phyloP scores from a whole-genome alignment of 2,329 filamentous ascomycete genomes.

The Apiospora sp. region DNA sequence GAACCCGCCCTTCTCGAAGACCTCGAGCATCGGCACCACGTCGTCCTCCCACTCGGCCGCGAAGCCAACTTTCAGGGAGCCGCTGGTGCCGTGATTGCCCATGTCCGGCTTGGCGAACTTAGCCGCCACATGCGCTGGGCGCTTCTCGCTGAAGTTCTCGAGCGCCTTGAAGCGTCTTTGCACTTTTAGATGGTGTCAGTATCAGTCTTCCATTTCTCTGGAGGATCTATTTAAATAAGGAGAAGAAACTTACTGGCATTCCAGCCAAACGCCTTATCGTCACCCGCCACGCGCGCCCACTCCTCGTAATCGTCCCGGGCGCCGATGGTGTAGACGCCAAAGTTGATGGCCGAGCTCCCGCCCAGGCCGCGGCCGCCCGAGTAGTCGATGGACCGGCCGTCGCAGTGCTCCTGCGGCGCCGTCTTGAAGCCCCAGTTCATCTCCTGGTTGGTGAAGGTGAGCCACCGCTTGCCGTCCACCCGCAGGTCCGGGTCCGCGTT shows the following conservation, averaged over 20 bases:
- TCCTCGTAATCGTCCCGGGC: conserved; percentile 67
- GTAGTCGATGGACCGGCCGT: conserved; percentile 54
- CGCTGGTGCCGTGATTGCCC: conserved; percentile 57
- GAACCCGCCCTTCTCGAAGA: conserved; percentile 57
- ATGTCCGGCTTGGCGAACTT: conserved; percentile 57
- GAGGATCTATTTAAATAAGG: too few relatives aligned
- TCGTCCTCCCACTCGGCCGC: conserved; percentile 58
- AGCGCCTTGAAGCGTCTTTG: conserved; percentile 58
- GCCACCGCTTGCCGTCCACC: conserved; percentile 63
- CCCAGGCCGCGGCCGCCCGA: conserved; percentile 60
- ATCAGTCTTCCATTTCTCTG: not conserved
- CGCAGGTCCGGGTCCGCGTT: conserved; percentile 57
- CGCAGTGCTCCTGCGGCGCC: conserved; percentile 52
- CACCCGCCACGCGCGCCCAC: conserved; percentile 63
- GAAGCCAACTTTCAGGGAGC: conserved; percentile 57
- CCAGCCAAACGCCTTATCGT: conserved; percentile 63
- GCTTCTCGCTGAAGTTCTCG: conserved; percentile 58
- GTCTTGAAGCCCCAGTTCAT: conserved; percentile 64
- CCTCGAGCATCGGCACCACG: conserved; percentile 52
- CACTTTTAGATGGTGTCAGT: conserved; percentile 34
- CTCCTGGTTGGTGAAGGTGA: conserved; percentile 55
- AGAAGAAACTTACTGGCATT: conserved; percentile 46
- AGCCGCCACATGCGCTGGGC: conserved; percentile 45
- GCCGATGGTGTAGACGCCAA: conserved; percentile 62
- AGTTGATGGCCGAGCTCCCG: conserved; percentile 62